Evolutionary conservation across 139 green algal genomes (phyloP).

Genomic region (Coelastrella sp.): DNA sequence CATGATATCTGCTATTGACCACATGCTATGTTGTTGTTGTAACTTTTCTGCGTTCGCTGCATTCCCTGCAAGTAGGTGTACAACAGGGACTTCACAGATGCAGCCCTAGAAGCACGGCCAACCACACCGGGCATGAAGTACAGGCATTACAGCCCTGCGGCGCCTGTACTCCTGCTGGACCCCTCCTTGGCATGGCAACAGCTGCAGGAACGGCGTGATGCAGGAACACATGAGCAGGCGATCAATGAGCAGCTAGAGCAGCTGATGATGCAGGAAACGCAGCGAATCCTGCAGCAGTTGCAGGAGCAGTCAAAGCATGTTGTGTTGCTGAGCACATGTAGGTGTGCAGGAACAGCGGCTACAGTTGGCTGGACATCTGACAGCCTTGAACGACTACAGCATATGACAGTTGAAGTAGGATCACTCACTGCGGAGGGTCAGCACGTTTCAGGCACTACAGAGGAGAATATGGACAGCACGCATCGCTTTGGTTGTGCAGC

Average conservation of each 20-base stretch:
- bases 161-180: slow-evolving; percentile 57
- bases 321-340: slow-evolving; percentile 19
- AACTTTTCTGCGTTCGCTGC: too few species aligned
- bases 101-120: slow-evolving; percentile 57
- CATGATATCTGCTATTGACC: too few species aligned
- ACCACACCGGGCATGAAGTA: slow-evolving; percentile 80
- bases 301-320: slow-evolving; percentile 35
- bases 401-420: too few species aligned
- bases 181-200: slow-evolving; percentile 9
- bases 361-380: not conserved
- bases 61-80: slow-evolving; percentile 56
- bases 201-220: slow-evolving; percentile 41
- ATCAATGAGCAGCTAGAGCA: slow-evolving; percentile 40
- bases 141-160: slow-evolving; percentile 68
- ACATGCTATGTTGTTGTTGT: too few species aligned
- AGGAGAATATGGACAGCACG: not conserved
- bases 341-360: not conserved
- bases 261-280: not conserved
- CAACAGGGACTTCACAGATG: slow-evolving; percentile 57
- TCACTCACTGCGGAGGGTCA: too few species aligned
- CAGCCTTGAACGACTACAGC: slow-evolving; percentile 29
- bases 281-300: slow-evolving; percentile 39
- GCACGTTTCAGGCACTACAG: not conserved
- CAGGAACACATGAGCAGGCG: not conserved
- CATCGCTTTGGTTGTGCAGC: not conserved